These are phyloP conservation scores for Astrothelium subdiscretum DNA, from an alignment of 495 filamentous ascomycete species.

Conservation along the genomic window DNA sequence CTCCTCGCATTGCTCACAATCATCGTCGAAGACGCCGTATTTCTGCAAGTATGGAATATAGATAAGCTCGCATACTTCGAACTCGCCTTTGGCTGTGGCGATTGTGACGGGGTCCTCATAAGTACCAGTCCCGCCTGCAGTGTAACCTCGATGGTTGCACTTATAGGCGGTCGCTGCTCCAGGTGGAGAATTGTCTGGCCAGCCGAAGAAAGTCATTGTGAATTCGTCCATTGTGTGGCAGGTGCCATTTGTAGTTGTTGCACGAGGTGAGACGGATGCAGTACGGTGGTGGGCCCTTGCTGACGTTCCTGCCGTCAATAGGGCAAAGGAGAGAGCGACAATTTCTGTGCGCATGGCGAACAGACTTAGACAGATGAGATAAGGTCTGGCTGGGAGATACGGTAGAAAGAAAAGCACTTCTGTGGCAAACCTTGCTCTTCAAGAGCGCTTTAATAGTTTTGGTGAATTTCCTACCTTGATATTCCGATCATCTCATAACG, in stretches of 20 bases:
- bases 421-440: too few relatives aligned
- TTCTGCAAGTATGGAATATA: slow-evolving; percentile 35
- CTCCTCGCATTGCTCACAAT: slow-evolving; percentile 23
- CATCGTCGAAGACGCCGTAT: slow-evolving; percentile 32
- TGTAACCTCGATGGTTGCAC: slow-evolving; percentile 10
- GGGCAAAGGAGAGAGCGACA: neutral
- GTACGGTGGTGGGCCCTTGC: neutral
- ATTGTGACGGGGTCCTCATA: slow-evolving; percentile 37
- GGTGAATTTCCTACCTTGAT: neutral
- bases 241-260: neutral
- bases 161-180: slow-evolving; percentile 2
- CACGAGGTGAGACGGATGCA: neutral
- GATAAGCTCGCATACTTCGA: slow-evolving; percentile 34
- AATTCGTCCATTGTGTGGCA: neutral
- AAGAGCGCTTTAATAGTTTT: neutral
- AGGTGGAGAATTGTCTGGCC: slow-evolving; percentile 9
- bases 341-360: neutral
- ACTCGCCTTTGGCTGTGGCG: slow-evolving; percentile 32
- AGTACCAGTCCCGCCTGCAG: slow-evolving; percentile 28
- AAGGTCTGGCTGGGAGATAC: neutral
- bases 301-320: neutral
- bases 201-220: neutral
- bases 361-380: neutral
- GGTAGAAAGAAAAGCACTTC: neutral
- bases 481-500: too few relatives aligned